Evolutionary conservation across 2,329 filamentous ascomycete genomes (phyloP).

Genomic region (Fusarium poae): DNA sequence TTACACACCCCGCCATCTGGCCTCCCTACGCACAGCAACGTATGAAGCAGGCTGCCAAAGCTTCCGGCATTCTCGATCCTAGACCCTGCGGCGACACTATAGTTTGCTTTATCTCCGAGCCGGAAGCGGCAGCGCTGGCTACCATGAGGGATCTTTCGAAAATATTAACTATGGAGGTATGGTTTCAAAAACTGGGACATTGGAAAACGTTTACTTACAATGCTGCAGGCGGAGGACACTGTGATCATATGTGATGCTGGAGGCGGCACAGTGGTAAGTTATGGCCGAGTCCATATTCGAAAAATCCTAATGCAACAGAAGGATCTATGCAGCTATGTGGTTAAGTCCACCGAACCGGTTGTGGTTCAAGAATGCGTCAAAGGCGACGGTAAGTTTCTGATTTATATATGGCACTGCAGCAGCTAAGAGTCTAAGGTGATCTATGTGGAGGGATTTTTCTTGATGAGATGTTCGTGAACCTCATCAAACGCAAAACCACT

Average conservation of each 20-base stretch:
- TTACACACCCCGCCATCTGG: conserved; percentile 63
- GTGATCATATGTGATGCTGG: conserved; percentile 56
- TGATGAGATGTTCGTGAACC: conserved; percentile 53
- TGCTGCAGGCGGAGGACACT: conserved; percentile 26
- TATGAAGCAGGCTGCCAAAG: conserved; percentile 54
- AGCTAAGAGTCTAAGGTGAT: conserved; percentile 44
- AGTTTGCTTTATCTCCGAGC: conserved; percentile 57
- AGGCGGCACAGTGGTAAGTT: conserved; percentile 54
- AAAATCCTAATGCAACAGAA: neutral
- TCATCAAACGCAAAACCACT: conserved; percentile 48
- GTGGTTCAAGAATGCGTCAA: conserved; percentile 54
- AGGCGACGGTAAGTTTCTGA: conserved; percentile 52
- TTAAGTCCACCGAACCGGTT: conserved; percentile 44
- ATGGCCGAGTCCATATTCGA: fast-evolving
- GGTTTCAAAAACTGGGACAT: fast-evolving
- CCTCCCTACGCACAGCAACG: conserved; percentile 52
- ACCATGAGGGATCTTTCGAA: conserved; percentile 50
- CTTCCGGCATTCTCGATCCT: conserved; percentile 53
- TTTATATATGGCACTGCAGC: fast-evolving
- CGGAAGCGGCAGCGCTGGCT: conserved; percentile 60
- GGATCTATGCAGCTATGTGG: conserved; percentile 59
- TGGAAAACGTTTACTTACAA: neutral
- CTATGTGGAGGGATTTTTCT: conserved; percentile 59
- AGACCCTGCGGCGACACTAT: conserved; percentile 49
- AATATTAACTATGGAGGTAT: conserved; percentile 41